These are phyloP conservation scores for Nematocida parisii DNA, from an alignment of 371 early-diverging fungal species.

Conservation along the genomic window DNA sequence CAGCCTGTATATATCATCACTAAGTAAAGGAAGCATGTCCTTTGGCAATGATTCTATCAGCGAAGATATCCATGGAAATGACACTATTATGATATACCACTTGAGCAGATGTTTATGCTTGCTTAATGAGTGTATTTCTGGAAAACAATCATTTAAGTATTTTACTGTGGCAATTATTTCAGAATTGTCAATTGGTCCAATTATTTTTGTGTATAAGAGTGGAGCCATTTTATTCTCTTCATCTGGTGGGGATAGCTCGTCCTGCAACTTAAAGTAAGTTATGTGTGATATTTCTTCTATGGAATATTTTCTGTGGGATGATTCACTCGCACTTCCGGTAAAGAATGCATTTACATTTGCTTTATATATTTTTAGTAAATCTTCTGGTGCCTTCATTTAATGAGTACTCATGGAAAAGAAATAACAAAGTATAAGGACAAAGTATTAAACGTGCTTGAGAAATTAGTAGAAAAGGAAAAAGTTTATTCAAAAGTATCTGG, in stretches of 20 bases:
- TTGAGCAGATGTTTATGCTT: conserved; percentile 2
- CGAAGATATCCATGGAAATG: conserved; percentile 1
- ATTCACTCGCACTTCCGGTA: neutral
- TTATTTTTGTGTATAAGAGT: conserved; percentile 10
- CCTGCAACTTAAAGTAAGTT: conserved; percentile 22
- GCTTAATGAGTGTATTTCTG: neutral
- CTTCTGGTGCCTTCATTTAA: conserved; percentile 22
- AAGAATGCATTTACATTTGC: conserved; percentile 18
- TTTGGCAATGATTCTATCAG: neutral
- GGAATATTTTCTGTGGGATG: neutral
- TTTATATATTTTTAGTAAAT: conserved; percentile 21
- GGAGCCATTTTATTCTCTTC: neutral
- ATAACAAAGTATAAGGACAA: neutral
- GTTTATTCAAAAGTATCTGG: conserved; percentile 26
- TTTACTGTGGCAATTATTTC: neutral
- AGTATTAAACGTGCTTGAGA: neutral
- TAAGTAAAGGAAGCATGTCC: neutral
- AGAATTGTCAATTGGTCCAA: neutral
- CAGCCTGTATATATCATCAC: neutral
- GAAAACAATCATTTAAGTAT: neutral
- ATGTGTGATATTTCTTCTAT: conserved; percentile 3
- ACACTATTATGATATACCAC: neutral
- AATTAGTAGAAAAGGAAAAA: conserved; percentile 32
- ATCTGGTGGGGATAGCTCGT: neutral
- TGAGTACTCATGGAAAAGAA: neutral